Base-by-base conservation (phyloP, 1,284 basidiomycete genomes). In the Hymenochaete sp. region DNA sequence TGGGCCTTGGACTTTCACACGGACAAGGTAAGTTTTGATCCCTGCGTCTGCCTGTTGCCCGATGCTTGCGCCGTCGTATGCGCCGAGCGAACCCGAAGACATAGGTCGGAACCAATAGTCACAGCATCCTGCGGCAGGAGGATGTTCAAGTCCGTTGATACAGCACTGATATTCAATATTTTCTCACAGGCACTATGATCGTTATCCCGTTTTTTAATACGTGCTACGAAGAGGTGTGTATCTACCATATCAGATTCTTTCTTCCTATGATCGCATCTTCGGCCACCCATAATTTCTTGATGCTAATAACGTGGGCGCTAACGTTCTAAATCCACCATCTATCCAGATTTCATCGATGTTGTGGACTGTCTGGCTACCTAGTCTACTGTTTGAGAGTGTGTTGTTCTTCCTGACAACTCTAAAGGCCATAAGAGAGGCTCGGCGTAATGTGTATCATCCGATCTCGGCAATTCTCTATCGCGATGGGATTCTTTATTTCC, bases 301-400 rank as follows among this genome's bases (percentile, higher is more conserved):
- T n/a, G n/a, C 16, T 29, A 19, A 29, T 41, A 19, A 6, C 39
- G 6, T 29, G 16, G 39, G 24, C 4, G 27, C 6, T 24, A 9
- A 14, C 32, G 18, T 31, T 22, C 14, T 24, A 36, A 38, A 6
- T 8, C 22, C 19, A 38, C 11, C 14, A 22, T 13, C 13, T 6
- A 38, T 16, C 11, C 27, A 50, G 45, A 39, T 50, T 24, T 50
- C 44, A 25, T 14, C 33, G 13, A 42, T 46, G 25, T 27, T 51
- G 21, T 51, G 49, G 49, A 47, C 42, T 13, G 38, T 51, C 6
- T 51, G 49, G 49, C 37, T 51, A 6, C 49, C 49, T 4, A 51
- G 49, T 27, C 25, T 51, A 24, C n/a, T 47, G 0, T 27, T 47
- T 10, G 49, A 51, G 21, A 44, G 40, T 24, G n/a, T 47, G 10